Conservation (phyloP, 805 yeast genomes). For the Candida adriatica region DNA sequence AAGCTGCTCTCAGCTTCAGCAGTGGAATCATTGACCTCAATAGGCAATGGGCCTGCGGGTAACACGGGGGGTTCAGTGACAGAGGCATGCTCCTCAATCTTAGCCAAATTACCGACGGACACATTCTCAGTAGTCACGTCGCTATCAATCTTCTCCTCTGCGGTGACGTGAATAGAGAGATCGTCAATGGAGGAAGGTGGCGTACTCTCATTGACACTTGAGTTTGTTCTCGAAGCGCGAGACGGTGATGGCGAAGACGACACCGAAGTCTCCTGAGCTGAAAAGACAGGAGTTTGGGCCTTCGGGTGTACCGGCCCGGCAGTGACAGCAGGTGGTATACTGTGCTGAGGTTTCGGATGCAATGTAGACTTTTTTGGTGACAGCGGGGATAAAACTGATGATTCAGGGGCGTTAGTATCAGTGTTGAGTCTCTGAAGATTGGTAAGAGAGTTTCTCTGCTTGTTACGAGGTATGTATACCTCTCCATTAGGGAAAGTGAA, state of each 20-base stretch:
- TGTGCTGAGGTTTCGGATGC: too few relatives aligned
- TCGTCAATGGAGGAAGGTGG: slow-evolving; percentile 26
- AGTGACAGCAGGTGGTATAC: too few relatives aligned
- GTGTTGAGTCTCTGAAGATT: slow-evolving; percentile 8
- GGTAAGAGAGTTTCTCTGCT: slow-evolving; percentile 17
- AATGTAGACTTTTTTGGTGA: too few relatives aligned
- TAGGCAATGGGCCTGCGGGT: not conserved
- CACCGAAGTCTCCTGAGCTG: slow-evolving; percentile 1
- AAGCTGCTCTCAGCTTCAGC: not conserved
- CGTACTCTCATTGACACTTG: slow-evolving; percentile 20
- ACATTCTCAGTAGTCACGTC: not conserved
- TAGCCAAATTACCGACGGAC: slow-evolving; percentile 8
- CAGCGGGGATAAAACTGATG: too few relatives aligned
- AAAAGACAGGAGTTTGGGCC: not conserved
- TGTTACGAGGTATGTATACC: slow-evolving; percentile 23
- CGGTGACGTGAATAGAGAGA: slow-evolving; percentile 8
- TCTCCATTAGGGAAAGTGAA: slow-evolving; percentile 27
- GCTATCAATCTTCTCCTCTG: not conserved
- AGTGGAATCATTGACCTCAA: not conserved
- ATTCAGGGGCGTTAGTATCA: slow-evolving; percentile 1
- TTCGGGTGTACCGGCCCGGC: too few relatives aligned
- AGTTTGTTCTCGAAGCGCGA: slow-evolving; percentile 20
- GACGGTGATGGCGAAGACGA: slow-evolving; percentile 23
- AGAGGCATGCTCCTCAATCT: slow-evolving; percentile 18
- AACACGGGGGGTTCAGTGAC: too few relatives aligned